phyloP scores from a whole-genome alignment of 2,329 filamentous ascomycete species.

The Trichoderma semiorbis region DNA sequence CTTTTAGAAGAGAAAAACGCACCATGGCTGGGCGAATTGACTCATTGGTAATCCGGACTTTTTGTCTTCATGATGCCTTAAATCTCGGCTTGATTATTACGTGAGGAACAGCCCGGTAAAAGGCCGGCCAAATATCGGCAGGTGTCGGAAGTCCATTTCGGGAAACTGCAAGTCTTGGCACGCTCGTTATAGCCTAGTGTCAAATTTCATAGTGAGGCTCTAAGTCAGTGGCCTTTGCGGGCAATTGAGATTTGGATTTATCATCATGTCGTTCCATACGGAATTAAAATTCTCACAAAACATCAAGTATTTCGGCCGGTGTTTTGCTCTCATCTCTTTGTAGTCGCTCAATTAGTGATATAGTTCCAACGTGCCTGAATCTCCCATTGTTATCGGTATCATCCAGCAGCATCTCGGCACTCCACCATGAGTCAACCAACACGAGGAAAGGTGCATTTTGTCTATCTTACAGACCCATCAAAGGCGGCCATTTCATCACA shows the following conservation, averaged over 20 bases:
- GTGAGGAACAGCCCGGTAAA: neutral
- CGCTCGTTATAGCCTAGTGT: neutral
- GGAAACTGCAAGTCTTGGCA: conserved; percentile 14
- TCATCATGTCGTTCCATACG: neutral
- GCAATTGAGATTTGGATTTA: neutral
- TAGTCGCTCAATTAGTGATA: neutral
- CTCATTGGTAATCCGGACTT: neutral
- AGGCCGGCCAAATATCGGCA: neutral
- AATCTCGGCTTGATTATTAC: neutral
- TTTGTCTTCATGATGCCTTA: neutral
- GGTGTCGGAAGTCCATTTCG: neutral
- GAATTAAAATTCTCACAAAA: neutral
- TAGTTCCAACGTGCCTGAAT: neutral
- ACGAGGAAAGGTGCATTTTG: neutral
- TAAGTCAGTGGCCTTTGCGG: neutral
- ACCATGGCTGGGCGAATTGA: neutral
- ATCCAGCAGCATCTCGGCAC: no score
- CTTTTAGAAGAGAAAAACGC: neutral
- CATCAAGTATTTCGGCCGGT: neutral
- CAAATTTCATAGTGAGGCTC: neutral
- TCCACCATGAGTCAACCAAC: neutral
- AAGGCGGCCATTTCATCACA: neutral
- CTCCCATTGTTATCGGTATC: neutral
- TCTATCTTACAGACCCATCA: conserved; percentile 6
- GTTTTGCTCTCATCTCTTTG: neutral